phyloP scores from a whole-genome alignment of 1,284 basidiomycete species.

The Cryptococcus maquisensis region DNA sequence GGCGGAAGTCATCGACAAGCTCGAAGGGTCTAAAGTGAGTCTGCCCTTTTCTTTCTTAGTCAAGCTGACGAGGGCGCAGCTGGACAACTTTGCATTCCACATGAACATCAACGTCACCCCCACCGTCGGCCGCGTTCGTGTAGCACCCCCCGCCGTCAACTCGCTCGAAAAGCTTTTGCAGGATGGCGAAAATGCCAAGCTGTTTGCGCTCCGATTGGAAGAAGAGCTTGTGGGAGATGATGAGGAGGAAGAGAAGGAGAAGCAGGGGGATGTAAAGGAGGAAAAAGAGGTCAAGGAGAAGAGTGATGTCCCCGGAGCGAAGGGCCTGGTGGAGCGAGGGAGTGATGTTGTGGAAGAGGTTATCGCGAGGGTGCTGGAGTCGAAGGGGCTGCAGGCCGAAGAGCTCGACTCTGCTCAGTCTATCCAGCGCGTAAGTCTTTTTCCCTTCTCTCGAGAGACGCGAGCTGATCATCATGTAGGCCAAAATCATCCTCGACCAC shows the following conservation, averaged over 20 bases:
- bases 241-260: constrained; percentile 36
- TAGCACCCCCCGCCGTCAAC: constrained; percentile 73
- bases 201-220: constrained; percentile 68
- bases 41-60: not conserved
- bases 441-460: not conserved
- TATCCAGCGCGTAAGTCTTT: constrained; percentile 25
- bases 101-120: constrained; percentile 75
- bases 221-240: constrained; percentile 53
- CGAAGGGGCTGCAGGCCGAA: constrained; percentile 25
- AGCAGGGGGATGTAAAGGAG: not conserved
- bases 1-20: constrained; percentile 61
- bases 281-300: constrained; percentile 3
- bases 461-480: constrained; percentile 13
- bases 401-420: constrained; percentile 29
- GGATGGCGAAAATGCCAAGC: constrained; percentile 69
- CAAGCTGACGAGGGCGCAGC: constrained; percentile 52
- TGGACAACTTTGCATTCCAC: constrained; percentile 88
- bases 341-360: constrained; percentile 41
- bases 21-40: constrained; percentile 76
- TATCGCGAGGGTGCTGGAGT: constrained; percentile 29
- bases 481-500: constrained; percentile 38
- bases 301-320: constrained; percentile 6
- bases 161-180: constrained; percentile 69
- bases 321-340: constrained; percentile 33
- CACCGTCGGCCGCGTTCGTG: constrained; percentile 69